These are phyloP conservation scores for Chloromonas sp. DNA, from an alignment of 163 green algal species.

Conservation along the genomic window DNA sequence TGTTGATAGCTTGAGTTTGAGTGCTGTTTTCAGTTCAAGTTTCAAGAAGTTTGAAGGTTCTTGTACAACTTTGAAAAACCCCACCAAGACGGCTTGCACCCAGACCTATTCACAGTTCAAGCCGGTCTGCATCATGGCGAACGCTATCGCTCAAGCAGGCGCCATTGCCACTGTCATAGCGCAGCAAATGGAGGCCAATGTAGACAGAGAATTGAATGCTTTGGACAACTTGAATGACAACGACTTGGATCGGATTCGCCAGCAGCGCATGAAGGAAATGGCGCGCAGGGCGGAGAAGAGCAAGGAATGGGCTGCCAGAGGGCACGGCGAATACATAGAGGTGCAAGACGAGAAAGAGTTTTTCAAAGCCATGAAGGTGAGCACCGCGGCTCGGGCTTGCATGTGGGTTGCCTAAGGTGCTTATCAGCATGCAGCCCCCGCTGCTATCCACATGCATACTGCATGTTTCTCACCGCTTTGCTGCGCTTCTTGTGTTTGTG, in stretches of 20 bases:
- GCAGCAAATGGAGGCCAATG: slow-evolving; percentile 70
- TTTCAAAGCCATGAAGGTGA: slow-evolving; percentile 85
- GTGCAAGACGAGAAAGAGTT: slow-evolving; percentile 85
- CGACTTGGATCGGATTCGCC: slow-evolving; percentile 73
- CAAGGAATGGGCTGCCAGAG: slow-evolving; percentile 72
- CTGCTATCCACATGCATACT: too few species aligned
- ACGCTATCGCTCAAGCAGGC: slow-evolving; percentile 48
- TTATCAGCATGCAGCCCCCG: too few species aligned
- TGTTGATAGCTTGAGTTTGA: too few species aligned
- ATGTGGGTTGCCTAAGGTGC: too few species aligned
- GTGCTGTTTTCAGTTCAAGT: too few species aligned
- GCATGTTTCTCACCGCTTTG: too few species aligned
- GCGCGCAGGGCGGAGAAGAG: slow-evolving; percentile 62
- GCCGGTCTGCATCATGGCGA: neutral
- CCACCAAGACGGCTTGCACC: too few species aligned
- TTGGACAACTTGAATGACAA: slow-evolving; percentile 86
- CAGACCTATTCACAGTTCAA: too few species aligned
- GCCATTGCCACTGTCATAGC: slow-evolving; percentile 65
- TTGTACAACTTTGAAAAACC: too few species aligned
- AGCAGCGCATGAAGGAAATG: slow-evolving; percentile 68
- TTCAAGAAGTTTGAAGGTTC: too few species aligned
- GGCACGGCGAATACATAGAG: slow-evolving; percentile 82
- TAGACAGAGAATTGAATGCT: slow-evolving; percentile 77
- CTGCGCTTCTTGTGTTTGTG: neutral
- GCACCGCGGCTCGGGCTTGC: neutral